A percentile compares a stretch with the other conserved stretches of the same genome.
phyloP scores from a whole-genome alignment of 805 yeast species.

The Teunomyces panamensis region DNA sequence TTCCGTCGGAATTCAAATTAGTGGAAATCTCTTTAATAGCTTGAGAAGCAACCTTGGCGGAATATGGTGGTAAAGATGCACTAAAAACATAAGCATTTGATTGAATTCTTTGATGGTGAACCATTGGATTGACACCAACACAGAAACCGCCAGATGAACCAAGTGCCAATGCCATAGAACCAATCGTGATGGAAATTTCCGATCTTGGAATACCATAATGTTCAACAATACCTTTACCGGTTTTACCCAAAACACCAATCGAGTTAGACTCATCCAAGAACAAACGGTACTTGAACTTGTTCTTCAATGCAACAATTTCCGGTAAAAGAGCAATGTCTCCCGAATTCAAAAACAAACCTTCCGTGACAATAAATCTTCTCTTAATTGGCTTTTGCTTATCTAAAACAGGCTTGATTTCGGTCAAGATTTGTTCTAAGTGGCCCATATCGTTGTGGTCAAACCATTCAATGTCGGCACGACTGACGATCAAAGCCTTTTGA shows the following conservation, averaged over 20 bases:
- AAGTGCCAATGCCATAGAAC: slow-evolving; percentile 77
- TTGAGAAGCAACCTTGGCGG: slow-evolving; percentile 63
- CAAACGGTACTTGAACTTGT: slow-evolving; percentile 79
- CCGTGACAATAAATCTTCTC: slow-evolving; percentile 87
- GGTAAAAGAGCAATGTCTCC: slow-evolving; percentile 80
- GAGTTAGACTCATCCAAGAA: slow-evolving; percentile 86
- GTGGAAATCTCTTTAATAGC: slow-evolving; percentile 49
- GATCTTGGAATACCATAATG: slow-evolving; percentile 62
- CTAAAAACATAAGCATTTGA: slow-evolving; percentile 89
- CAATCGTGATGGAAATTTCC: slow-evolving; percentile 81
- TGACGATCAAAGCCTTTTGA: slow-evolving; percentile 84
- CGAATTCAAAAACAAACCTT: slow-evolving; percentile 76
- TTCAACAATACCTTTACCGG: slow-evolving; percentile 86
- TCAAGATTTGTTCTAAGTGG: slow-evolving; percentile 68
- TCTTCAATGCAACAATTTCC: slow-evolving; percentile 67
- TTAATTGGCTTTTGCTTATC: slow-evolving; percentile 71
- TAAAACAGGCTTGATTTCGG: slow-evolving; percentile 57
- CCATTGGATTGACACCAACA: slow-evolving; percentile 79
- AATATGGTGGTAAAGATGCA: slow-evolving; percentile 91
- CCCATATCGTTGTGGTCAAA: slow-evolving; percentile 85
- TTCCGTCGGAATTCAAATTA: slow-evolving; percentile 26
- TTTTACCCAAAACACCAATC: slow-evolving; percentile 77
- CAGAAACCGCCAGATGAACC: slow-evolving; percentile 94
- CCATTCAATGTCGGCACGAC: slow-evolving; percentile 84
- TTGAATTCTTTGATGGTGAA: slow-evolving; percentile 87